Evolutionary conservation across 805 yeast genomes (phyloP).

Genomic region (Ogataea pilisensis): DNA sequence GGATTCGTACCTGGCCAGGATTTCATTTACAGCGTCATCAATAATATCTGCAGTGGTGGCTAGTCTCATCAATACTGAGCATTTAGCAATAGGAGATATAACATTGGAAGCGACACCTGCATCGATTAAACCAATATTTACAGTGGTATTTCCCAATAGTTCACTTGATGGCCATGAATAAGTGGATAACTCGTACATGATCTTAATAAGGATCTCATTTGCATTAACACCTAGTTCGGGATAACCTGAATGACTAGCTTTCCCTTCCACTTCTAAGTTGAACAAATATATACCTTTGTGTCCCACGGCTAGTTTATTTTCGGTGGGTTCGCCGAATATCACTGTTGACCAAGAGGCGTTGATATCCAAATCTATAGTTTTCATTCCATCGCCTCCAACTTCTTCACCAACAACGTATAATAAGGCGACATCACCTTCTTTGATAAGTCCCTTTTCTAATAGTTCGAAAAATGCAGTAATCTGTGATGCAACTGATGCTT

Average conservation of each 20-base stretch:
- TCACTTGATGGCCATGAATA: conserved; percentile 46
- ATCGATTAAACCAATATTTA: conserved; percentile 53
- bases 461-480: conserved; percentile 50
- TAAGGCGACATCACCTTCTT: conserved; percentile 53
- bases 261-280: conserved; percentile 44
- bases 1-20: conserved; percentile 27
- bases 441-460: conserved; percentile 31
- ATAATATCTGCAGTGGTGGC: conserved; percentile 43
- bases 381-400: conserved; percentile 63
- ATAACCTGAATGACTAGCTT: conserved; percentile 64
- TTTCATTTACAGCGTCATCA: conserved; percentile 31
- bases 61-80: conserved; percentile 48
- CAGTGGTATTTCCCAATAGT: conserved; percentile 55
- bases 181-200: conserved; percentile 41
- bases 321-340: conserved; percentile 76
- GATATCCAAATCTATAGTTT: conserved; percentile 32
- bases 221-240: conserved; percentile 68
- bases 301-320: conserved; percentile 61
- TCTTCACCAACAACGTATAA: conserved; percentile 73
- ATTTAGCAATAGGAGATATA: conserved; percentile 53
- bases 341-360: conserved; percentile 53
- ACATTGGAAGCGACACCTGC: conserved; percentile 70
- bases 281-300: conserved; percentile 57
- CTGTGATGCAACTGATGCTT: conserved; percentile 64
- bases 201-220: conserved; percentile 48